Base-by-base conservation (phyloP, 345 rosid genomes). In the Eucalyptus erythrocorys region DNA sequence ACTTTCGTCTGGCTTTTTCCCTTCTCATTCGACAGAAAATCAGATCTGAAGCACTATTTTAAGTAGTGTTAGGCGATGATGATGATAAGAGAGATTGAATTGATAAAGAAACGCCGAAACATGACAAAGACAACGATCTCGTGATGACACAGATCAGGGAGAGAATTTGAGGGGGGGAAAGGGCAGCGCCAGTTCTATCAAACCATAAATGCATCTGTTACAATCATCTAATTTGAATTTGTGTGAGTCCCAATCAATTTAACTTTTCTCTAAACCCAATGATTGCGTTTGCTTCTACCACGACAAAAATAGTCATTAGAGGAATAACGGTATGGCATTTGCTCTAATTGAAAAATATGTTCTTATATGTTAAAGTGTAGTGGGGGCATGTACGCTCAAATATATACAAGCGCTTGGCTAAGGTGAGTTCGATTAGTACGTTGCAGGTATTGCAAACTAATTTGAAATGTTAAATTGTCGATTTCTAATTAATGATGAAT, bases 311-410 rank as follows among this genome's bases (percentile, higher is more conserved):
- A 61, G 1, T 30, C 13, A 61, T 13, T 13, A 3, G 71, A 61
- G 19, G 8, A 61, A 13, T 61, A 61, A 5, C 37, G 2, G 34
- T 3, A 0, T 51, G 57, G 57, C 1, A 30, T 61, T 61, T 13
- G 71, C 34, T 30, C 34, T 61, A 8, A 3, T 61, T 27, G 71
- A 0, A 61, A 61, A 61, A 61, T 6, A 61, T 30, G 71, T 13
- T 61, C 3, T 61, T 61, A 61, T 0, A 30, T 30, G 8, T 3
- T 13, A 30, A 30, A 0, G 71, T 61, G 34, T 30, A 30, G 1
- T 2, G 34, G 16, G 66, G 15, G 32, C 68, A 13, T 13, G 68
- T 61, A n/a, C 4, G 17, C 32, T 27, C 34, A 27, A 61, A 50
- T 6, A 27, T 27, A 30, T 30, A 30, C 9, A 7, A 61, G 34